Base-by-base conservation (phyloP, 805 yeast genomes). In the Komagataella mondaviorum region DNA sequence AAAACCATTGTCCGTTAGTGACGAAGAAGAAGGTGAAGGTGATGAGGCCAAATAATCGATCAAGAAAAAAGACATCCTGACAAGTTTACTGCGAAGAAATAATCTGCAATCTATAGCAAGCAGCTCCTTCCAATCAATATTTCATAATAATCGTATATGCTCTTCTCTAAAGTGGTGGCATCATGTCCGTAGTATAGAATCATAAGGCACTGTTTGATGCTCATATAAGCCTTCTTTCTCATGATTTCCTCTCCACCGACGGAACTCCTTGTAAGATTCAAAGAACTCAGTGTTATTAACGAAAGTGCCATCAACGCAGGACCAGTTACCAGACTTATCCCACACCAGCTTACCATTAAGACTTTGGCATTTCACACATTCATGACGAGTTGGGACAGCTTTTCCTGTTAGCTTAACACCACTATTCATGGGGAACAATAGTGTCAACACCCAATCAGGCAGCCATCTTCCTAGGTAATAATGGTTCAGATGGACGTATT, bases 1-100 rank as follows among this genome's bases (percentile, higher is more conserved):
- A 47, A 71, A 70, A 44, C 71, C 71, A 0, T 60, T 74, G 45
- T 65, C 63, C 30, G 57, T 61, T 22, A 62, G 58, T 12, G 69
- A 66, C 44, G 67, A 66, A 6, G 69, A 63, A 8, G 66, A 60
- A 4, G 63, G 59, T 7, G 56, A 54, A 14, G 53, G 52, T 43
- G 24, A 46, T 18, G 45, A 44, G 36, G 14, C 39, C 4, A 30
- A 30, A 30, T 30, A 30, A 30, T 24, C 12, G 12, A 24, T 14
- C n/a, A 30, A 30, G 39, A 30, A 30, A 30, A 12, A 12, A 20
- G 6, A 39, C 12, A 20, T 20, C 4, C 20, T 20, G 20, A 20
- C 20, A 20, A 16, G 36, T 18, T 6, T 47, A 10, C 18, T 7
- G n/a, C 46, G 7, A 23, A 14, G 10, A 12, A 45, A 45, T 45